Base-by-base conservation (phyloP, 768 basidiomycete genomes). In the Auricularia cornea region DNA sequence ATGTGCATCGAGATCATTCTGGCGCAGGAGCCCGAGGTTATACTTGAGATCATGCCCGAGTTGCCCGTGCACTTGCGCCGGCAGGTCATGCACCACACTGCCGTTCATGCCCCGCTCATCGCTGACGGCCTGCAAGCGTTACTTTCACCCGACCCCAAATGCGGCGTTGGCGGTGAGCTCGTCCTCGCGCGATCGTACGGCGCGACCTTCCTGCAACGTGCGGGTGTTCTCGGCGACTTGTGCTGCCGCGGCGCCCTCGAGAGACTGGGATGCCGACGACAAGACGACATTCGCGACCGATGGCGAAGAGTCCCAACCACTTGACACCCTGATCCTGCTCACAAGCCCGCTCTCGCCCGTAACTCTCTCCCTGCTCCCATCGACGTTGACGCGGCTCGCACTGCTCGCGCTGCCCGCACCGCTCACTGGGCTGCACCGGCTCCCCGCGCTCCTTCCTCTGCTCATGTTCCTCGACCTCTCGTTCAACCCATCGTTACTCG, bases 381-480 rank as follows among this genome's bases (percentile, higher is more conserved):
- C 81, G 12, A 88, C 88, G 3, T 72, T 90, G 54, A 88, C 86
- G 1, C 82, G 79, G 59, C 75, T 90, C 51, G 83, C 81, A n/a
- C 78, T 90, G 30, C 67, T 90, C 65, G 75, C 81, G 56, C 71
- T 89, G 35, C 74, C 80, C 1, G 63, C 73, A 5, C 75, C 80
- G 0, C 72, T 85, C 20, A 75, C 84, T 1, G 44, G 44, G 1
- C 68, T 91, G 26, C 80, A 84, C 65, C 78, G 84, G 64, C 73
- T 91, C 38, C 83, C 87, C 1, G 74, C 72, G 12, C 69, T 81
- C 16, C 87, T 85, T 66, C 89, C 89, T 0, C 71, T 86, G n/a
- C 74, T 91, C 31, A 74, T 80, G 29, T 68, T 85, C 29, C 71
- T 90, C 35, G 89, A 90, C 69, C 70, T 91, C 54, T 91, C 89